phyloP scores from a whole-genome alignment of 164 flowering plant species.

The Brasenia schreberi region DNA sequence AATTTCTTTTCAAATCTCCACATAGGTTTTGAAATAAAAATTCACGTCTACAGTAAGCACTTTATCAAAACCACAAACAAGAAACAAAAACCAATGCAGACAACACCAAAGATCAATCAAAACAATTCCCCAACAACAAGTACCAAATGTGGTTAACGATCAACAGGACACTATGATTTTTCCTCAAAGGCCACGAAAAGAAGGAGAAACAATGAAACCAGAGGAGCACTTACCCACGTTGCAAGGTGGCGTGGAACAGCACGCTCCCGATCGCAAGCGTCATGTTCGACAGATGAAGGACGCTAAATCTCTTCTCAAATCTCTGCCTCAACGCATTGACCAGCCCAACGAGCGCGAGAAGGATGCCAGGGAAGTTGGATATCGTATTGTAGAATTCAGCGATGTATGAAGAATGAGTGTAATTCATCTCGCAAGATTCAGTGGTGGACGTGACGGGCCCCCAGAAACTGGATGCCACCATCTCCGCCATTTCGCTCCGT shows the following conservation, averaged over 20 bases:
- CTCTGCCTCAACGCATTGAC: conserved; percentile 62
- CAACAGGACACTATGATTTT: too few relatives aligned
- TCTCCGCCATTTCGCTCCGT: neutral
- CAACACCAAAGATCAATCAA: too few relatives aligned
- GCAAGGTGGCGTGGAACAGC: conserved; percentile 72
- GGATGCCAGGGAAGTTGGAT: conserved; percentile 56
- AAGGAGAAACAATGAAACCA: neutral
- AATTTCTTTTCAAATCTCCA: too few relatives aligned
- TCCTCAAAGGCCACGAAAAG: too few relatives aligned
- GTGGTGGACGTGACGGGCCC: conserved; percentile 81
- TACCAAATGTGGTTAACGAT: too few relatives aligned
- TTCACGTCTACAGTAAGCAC: too few relatives aligned
- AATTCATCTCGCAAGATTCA: conserved; percentile 78
- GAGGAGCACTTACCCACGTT: conserved; percentile 43
- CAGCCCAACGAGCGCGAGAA: conserved; percentile 70
- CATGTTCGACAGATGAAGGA: conserved; percentile 79
- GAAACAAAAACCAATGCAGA: too few relatives aligned
- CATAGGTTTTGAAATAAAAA: too few relatives aligned
- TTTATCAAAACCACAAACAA: too few relatives aligned
- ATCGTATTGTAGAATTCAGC: conserved; percentile 78
- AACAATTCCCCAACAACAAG: too few relatives aligned
- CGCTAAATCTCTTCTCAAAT: conserved; percentile 78
- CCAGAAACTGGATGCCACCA: conserved; percentile 54
- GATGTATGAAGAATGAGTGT: conserved; percentile 53
- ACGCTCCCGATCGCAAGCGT: conserved; percentile 74